phyloP scores from a whole-genome alignment of 768 basidiomycete species.

The Leccinellum albellum region DNA sequence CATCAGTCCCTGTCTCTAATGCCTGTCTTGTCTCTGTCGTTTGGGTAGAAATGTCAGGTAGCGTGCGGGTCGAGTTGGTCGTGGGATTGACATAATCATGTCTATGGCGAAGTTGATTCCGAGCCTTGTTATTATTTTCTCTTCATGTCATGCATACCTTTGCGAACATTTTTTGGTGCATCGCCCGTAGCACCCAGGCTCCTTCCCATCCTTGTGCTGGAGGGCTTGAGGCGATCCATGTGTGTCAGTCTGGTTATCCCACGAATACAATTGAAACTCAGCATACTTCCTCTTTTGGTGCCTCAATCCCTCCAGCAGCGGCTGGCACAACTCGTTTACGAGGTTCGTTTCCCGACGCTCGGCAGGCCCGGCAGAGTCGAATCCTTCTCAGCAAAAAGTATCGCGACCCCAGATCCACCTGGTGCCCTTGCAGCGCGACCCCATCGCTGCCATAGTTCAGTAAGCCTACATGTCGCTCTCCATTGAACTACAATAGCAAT shows the following conservation, averaged over 20 bases:
- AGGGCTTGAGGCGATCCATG: too few relatives aligned
- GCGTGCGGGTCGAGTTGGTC: not conserved
- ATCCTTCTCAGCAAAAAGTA: constrained; percentile 1
- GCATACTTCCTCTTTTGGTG: too few relatives aligned
- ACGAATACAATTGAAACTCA: too few relatives aligned
- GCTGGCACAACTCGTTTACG: too few relatives aligned
- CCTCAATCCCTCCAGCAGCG: too few relatives aligned
- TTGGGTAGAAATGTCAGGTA: not conserved
- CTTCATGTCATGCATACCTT: not conserved
- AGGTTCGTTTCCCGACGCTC: too few relatives aligned
- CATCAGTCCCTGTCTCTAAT: not conserved
- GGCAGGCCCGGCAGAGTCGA: too few relatives aligned
- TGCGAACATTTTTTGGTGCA: not conserved
- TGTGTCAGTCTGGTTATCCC: too few relatives aligned
- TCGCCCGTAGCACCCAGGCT: not conserved
- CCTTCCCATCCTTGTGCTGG: too few relatives aligned
- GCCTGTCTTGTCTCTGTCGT: not conserved
- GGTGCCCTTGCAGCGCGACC: not conserved
- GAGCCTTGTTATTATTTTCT: not conserved
- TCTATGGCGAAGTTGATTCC: constrained; percentile 7
- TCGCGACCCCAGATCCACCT: not conserved
- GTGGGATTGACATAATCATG: not conserved
- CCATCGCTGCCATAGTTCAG: not conserved
- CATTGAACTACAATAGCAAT: not conserved
- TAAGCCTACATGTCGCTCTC: not conserved